These are phyloP conservation scores for Sophora flavescens DNA, from an alignment of 306 rosid genomes.

Conservation along the genomic window DNA sequence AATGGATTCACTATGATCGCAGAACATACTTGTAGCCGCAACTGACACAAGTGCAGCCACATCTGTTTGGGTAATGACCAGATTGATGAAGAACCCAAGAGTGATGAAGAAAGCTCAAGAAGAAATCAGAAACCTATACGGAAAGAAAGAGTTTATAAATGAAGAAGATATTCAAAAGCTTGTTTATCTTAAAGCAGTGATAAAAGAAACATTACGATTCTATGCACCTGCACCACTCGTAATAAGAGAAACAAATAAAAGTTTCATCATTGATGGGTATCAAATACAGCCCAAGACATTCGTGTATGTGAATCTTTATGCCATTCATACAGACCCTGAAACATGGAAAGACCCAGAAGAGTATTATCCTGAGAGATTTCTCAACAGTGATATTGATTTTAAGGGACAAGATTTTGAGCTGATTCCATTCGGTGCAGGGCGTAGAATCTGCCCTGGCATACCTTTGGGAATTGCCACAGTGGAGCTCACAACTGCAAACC, in stretches of 20 bases:
- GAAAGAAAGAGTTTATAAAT: background rate
- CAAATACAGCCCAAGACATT: slow-evolving; percentile 8
- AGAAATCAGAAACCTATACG: background rate
- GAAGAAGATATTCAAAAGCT: slow-evolving; percentile 31
- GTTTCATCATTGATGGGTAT: background rate
- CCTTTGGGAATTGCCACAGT: background rate
- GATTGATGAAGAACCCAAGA: background rate
- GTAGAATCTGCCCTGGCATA: slow-evolving; percentile 44
- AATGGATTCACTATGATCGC: background rate
- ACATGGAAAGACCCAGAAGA: background rate
- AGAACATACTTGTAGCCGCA: background rate
- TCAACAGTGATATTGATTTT: background rate
- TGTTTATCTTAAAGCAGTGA: background rate
- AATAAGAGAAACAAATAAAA: slow-evolving; percentile 1
- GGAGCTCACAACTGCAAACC: slow-evolving; percentile 50
- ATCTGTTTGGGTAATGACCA: background rate
- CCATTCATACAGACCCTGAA: background rate
- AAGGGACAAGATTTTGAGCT: slow-evolving; percentile 13
- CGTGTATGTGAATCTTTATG: slow-evolving; percentile 25
- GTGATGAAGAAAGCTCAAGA: slow-evolving; percentile 6
- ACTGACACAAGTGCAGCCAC: slow-evolving; percentile 3
- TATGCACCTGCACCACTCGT: background rate
- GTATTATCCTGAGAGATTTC: slow-evolving; percentile 4
- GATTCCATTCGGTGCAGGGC: slow-evolving; percentile 36
- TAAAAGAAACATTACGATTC: slow-evolving; percentile 13